Conservation (phyloP, 306 rosid species). For the Myrica gale region DNA sequence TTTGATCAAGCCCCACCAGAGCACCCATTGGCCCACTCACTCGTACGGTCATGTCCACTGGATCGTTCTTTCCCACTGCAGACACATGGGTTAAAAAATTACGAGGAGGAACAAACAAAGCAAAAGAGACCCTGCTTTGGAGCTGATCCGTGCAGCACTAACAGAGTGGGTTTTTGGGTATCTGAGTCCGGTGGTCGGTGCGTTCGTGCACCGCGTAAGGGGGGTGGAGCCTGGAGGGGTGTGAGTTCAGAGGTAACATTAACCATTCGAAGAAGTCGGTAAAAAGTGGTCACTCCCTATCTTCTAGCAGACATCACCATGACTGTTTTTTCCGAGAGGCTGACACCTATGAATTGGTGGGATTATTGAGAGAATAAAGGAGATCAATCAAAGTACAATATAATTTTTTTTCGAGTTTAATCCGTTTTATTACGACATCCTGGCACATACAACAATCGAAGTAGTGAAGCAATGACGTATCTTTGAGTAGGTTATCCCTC, state of each 20-base stretch:
- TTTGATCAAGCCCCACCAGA: constrained; percentile 25
- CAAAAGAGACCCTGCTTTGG: not conserved
- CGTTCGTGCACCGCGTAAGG: constrained; percentile 25
- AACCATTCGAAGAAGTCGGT: constrained; percentile 6
- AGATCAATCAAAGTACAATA: not conserved
- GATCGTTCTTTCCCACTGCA: not conserved
- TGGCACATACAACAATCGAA: not conserved
- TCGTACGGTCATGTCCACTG: constrained; percentile 39
- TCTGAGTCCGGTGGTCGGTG: constrained; percentile 23
- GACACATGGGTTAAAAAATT: not conserved
- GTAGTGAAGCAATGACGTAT: not conserved
- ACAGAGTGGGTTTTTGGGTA: not conserved
- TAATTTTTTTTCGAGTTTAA: not conserved
- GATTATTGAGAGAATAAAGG: constrained; percentile 15
- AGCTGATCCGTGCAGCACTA: not conserved
- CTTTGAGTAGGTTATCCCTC: not conserved
- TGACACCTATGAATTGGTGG: constrained; percentile 3
- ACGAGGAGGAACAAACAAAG: not conserved
- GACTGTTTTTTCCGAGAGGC: not conserved
- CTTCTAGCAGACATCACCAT: not conserved
- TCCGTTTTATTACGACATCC: not conserved
- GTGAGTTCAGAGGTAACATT: constrained; percentile 24
- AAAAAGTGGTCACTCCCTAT: constrained; percentile 2
- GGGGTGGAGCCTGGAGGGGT: not conserved
- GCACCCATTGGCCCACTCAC: constrained; percentile 13